Evolutionary conservation across 306 rosid species (phyloP).

Genomic region (Glycine tomentella): DNA sequence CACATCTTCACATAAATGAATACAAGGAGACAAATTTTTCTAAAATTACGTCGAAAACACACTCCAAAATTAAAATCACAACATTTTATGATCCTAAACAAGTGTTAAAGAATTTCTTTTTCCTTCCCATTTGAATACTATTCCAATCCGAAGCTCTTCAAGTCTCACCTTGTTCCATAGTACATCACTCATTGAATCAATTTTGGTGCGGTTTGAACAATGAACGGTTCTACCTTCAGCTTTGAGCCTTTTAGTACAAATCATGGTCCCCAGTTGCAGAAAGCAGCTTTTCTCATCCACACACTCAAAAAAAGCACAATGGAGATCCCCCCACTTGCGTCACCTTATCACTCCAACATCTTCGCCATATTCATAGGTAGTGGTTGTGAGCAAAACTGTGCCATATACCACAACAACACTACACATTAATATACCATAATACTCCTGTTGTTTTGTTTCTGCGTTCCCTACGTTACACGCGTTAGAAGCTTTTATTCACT

Average conservation of each 20-base stretch:
- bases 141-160: no score
- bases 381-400: neutral
- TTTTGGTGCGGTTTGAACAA: neutral
- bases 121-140: no score
- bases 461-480: conserved; percentile 48
- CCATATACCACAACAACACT: neutral
- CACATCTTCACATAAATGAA: no score
- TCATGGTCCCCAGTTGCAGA: conserved; percentile 40
- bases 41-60: no score
- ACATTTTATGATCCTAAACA: no score
- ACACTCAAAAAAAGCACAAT: conserved; percentile 29
- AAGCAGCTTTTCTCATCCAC: conserved; percentile 54
- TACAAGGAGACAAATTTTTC: no score
- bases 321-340: conserved; percentile 37
- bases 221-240: conserved; percentile 4
- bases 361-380: conserved; percentile 48
- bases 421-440: neutral
- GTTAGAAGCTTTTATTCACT: neutral
- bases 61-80: no score
- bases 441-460: neutral
- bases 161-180: no score
- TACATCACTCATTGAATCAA: neutral
- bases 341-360: conserved; percentile 50
- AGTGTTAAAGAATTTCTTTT: no score
- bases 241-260: neutral